Base-by-base conservation (phyloP, 768 basidiomycete genomes). In the Phlebiopsis gigantea region DNA sequence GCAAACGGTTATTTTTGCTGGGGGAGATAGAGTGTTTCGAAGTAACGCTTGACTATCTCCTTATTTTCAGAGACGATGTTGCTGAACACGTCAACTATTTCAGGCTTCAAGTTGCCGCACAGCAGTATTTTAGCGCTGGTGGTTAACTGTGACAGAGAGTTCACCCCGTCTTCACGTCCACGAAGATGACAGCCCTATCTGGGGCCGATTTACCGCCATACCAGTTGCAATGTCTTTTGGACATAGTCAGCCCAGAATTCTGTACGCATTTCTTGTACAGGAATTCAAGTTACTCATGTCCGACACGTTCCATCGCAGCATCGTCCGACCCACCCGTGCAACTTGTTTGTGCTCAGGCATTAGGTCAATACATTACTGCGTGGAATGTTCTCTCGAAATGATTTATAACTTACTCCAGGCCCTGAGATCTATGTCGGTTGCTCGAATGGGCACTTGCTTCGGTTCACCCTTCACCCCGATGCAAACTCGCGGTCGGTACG, bases 361-460 rank as follows among this genome's bases (percentile, higher is more conserved):
- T 82, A 61, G 83, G 84, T 83, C 57, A 50, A 74, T 63, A 17
- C 44, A 25, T 14, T 48, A 17, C 28, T 21, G 5, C 15, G 12
- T 48, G 47, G 1, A 25, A 21, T 4, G 5, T 4, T 2, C 28
- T 39, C 29, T 30, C n/a, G 17, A 26, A 14, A 19, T 26, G 8
- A n/a, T n/a, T 53, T 24, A 39, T 39, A 4, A 39, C n/a, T 19
- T 17, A 45, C 56, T 53, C 10, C 52, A 91, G 90, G 86, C 29
- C 84, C 85, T 42, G 93, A 97, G 65, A 80, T 96, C 24, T 95
- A 93, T 62, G 80, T 92, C 12, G 94, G 93, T 12, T 88, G 88
- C 59, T 83, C 85, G 21, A 91, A 93, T 57, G 93, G 94, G 21
- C 83, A 91, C 61, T 77, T 97, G 7, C 72, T 93, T 31, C 85